Evolutionary conservation across 305 asterid species (phyloP), one percentile per base, ranked within the genome.

Genomic region (Solanum hybrid): DNA sequence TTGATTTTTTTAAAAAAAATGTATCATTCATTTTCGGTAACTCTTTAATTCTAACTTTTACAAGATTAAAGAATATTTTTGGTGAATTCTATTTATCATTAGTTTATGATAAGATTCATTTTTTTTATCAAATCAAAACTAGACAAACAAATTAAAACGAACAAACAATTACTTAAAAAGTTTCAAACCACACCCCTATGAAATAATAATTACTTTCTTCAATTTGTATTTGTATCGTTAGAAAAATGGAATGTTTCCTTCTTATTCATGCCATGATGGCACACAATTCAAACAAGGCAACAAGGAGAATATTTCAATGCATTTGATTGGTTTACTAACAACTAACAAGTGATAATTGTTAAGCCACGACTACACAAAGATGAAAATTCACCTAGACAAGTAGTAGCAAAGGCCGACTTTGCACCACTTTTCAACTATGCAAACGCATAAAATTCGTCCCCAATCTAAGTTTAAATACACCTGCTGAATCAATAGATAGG

Each of bases 391-490:
- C 68, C 68, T 39, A 5, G 33, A 39, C 31, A 80, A 37, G 33
- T 24, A 37, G 33, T 6, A 80, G 27, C 12, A 65, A 22, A 65
- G 33, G 33, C 32, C 1, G 5, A 79, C 22, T 26, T 34, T 36
- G 22, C 34, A 24, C n/a, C n/a, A 37, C 86, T 80, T 80, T 80
- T 80, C 68, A 13, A 80, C 34, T 10, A 38, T 80, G 7, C n/a
- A 81, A 39, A 81, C 70, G 20, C 31, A 81, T 32, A 81, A 39
- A 12, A 39, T 39, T 80, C n/a, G 14, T 81, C 68, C 70, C 70
- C 70, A 82, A 39, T 24, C 14, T 80, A 38, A 82, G 68, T 82
- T 82, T 39, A 81, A 81, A 81, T 81, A 24, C 68, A 37, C 33
- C 32, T n/a, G 17, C 3, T 34, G 33, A 32, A 32, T 32, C 33